Evolutionary conservation across 805 yeast genomes (phyloP).

Genomic region (Kregervanrija fluxuum): DNA sequence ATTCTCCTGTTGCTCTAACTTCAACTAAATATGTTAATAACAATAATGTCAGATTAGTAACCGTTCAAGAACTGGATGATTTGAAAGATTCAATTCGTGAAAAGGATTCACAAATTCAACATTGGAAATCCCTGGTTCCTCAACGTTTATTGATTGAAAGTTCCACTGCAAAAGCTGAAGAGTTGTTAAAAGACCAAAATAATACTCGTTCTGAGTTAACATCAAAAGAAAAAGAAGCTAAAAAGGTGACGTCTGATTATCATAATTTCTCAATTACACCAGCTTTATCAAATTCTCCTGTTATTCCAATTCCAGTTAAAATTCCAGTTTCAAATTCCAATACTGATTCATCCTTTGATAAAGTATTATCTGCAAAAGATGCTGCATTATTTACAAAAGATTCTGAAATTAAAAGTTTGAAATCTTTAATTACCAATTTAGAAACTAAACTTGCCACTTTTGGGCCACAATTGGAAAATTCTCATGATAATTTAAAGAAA

Average conservation of each 20-base stretch:
- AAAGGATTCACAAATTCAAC: not conserved
- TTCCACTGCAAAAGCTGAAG: not conserved
- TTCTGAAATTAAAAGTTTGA: no score
- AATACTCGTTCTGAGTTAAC: not conserved
- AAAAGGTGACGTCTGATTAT: not conserved
- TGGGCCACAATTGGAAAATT: no score
- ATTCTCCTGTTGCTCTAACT: not conserved
- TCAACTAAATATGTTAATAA: constrained; percentile 2
- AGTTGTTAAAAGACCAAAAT: not conserved
- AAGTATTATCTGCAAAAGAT: no score
- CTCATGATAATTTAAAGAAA: no score
- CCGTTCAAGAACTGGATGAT: constrained; percentile 1
- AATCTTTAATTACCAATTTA: no score
- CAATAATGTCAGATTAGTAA: constrained; percentile 1
- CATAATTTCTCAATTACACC: no score
- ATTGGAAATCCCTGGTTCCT: not conserved
- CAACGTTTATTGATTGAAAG: not conserved
- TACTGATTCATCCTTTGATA: no score
- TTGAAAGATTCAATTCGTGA: not conserved
- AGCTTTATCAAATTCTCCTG: no score
- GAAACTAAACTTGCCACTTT: no score
- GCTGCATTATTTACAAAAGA: no score
- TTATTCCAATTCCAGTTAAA: no score
- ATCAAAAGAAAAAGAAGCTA: not conserved
- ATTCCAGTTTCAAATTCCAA: no score